Evolutionary conservation across 2,329 filamentous ascomycete species (phyloP).

Genomic region (Penicillium digitatum): DNA sequence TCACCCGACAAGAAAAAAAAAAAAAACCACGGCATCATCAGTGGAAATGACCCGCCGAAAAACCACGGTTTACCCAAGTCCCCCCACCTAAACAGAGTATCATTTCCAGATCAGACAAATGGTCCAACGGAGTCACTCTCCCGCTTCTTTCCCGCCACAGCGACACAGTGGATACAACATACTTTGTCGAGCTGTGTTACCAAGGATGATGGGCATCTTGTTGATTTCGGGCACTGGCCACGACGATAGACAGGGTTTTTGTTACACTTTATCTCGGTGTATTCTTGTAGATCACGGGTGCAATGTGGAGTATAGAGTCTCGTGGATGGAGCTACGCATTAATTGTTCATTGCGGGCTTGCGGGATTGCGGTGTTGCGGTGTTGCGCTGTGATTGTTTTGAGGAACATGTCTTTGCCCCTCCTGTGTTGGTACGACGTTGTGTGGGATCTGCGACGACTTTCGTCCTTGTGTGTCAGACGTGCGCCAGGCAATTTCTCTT

Average conservation of each 20-base stretch:
- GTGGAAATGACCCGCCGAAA: background rate
- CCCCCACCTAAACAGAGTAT: slow-evolving; percentile 1
- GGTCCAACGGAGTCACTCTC: slow-evolving; percentile 1
- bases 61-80: background rate
- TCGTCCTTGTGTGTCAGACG: background rate
- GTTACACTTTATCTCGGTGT: slow-evolving; percentile 2
- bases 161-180: background rate
- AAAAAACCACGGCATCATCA: background rate
- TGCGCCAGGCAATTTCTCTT: no score
- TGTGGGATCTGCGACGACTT: background rate
- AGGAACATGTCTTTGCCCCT: background rate
- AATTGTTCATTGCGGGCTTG: background rate
- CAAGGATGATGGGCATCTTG: background rate
- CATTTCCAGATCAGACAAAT: slow-evolving; percentile 7
- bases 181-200: background rate
- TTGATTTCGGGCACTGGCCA: slow-evolving; percentile 6
- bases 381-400: background rate
- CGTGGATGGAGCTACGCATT: background rate
- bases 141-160: slow-evolving; percentile 1
- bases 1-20: background rate
- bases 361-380: background rate
- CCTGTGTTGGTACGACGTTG: background rate
- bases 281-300: slow-evolving; percentile 4
- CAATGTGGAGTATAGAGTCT: background rate
- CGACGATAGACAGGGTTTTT: background rate